Base-by-base conservation (phyloP, 768 basidiomycete species). In the Leucocoprinus leucothites region DNA sequence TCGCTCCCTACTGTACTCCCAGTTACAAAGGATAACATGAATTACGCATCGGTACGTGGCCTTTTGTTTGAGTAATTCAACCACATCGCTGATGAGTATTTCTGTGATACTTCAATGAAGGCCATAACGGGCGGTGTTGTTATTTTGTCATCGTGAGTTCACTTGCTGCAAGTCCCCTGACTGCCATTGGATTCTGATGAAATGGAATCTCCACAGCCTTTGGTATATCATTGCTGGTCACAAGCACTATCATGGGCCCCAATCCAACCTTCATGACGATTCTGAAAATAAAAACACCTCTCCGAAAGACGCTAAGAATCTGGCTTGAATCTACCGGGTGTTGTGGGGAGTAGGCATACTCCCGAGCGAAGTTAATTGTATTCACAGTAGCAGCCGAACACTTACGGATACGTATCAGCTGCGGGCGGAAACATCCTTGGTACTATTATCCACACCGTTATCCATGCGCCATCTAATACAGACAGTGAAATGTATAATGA, bases 21-120 rank as follows among this genome's bases (percentile, higher is more conserved):
- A 2, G 86, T 91, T 16, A 89, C 85, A n/a, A 61, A 69, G 36
- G 65, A 76, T 26, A 89, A 85, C 56, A 90, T 91, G 87, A 91
- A 91, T 65, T 91, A 91, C 61, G 85, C 87, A n/a, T 80, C 85
- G 26, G 87, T 86, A 56, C 61, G 78, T 71, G 49, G 9, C 22
- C 43, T 34, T 46, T 24, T 41, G 24, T 13, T 19, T 19, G n/a
- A 36, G 16, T 24, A 6, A 3, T 28, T 40, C 3, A n/a, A 40
- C 19, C n/a, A n/a, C n/a, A n/a, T n/a, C 34, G 9, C 18, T 48
- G 7, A 31, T 45, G 52, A 35, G 40, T 55, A 11, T 3, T 46
- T 56, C 26, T 38, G 28, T 43, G 52, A 48, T 25, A 34, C 3
- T 19, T 34, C 7, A 16, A 35, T 34, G 4, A 31, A 77, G 77